phyloP scores from a whole-genome alignment of 768 basidiomycete species.

The Chalciporus piperatus region DNA sequence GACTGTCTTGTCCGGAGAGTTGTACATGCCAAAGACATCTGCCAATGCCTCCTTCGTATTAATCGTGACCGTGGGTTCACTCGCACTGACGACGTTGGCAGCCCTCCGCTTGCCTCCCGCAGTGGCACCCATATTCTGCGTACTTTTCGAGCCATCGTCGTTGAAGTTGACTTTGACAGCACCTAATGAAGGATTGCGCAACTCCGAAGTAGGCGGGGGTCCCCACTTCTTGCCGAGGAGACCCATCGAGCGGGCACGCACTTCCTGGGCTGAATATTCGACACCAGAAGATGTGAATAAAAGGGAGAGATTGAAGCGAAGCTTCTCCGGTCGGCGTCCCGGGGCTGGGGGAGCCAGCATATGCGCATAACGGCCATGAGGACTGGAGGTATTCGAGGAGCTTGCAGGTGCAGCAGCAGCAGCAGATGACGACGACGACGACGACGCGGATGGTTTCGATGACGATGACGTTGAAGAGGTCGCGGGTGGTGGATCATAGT shows the following conservation, averaged over 20 bases:
- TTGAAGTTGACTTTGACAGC: conserved; percentile 54
- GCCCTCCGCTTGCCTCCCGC: conserved; percentile 42
- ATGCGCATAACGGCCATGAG: conserved; percentile 55
- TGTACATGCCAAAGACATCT: conserved; percentile 96
- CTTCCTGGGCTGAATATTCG: conserved; percentile 86
- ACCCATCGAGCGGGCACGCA: conserved; percentile 77
- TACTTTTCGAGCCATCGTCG: conserved; percentile 50
- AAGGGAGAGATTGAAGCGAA: conserved; percentile 63
- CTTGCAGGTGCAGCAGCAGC: conserved; percentile 25
- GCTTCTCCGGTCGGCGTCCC: conserved; percentile 69
- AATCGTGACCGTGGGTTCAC: conserved; percentile 88
- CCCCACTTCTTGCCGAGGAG: conserved; percentile 85
- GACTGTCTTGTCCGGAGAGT: conserved; percentile 78
- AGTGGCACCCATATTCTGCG: conserved; percentile 37
- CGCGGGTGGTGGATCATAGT: conserved; percentile 30
- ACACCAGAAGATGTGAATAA: conserved; percentile 72
- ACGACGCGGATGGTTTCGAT: conserved; percentile 9
- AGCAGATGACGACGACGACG: conserved; percentile 17
- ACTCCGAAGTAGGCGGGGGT: conserved; percentile 48
- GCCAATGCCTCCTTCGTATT: conserved; percentile 94
- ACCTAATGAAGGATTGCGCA: conserved; percentile 34
- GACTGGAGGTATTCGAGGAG: conserved; percentile 39
- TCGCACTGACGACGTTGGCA: conserved; percentile 37
- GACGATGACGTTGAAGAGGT: conserved; percentile 26
- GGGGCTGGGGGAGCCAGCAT: conserved; percentile 71